Evolutionary conservation across 2,329 filamentous ascomycete species (phyloP).

Genomic region (Beauveria pseudobassiana): DNA sequence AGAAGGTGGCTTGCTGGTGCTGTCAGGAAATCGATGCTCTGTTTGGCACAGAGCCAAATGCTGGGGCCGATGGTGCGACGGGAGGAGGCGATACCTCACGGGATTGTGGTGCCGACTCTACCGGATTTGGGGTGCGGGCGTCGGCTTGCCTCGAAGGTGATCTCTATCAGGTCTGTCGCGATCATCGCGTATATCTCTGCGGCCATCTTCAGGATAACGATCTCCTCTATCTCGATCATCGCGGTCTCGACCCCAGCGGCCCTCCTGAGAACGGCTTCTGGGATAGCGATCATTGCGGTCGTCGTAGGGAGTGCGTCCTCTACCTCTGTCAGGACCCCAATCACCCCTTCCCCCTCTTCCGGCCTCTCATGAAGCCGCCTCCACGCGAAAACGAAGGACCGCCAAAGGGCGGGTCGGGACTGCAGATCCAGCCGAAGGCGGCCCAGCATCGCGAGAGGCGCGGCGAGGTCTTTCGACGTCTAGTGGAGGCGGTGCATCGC

Average conservation of each 20-base stretch:
- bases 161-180: constrained; percentile 40
- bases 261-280: constrained; percentile 59
- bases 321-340: constrained; percentile 38
- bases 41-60: constrained; percentile 48
- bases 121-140: constrained; percentile 35
- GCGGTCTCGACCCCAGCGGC: constrained; percentile 49
- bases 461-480: constrained; percentile 61
- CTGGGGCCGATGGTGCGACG: constrained; percentile 49
- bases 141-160: constrained; percentile 44
- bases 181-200: constrained; percentile 40
- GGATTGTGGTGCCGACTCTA: constrained; percentile 38
- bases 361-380: constrained; percentile 47
- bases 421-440: constrained; percentile 62
- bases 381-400: constrained; percentile 45
- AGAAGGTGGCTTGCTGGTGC: constrained; percentile 42
- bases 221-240: constrained; percentile 46
- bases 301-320: constrained; percentile 51
- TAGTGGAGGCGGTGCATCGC: constrained; percentile 52
- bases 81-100: constrained; percentile 52
- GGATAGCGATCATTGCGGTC: constrained; percentile 55
- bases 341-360: constrained; percentile 37
- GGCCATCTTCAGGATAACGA: constrained; percentile 33
- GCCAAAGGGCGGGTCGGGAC: constrained; percentile 57
- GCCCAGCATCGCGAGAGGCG: constrained; percentile 61
- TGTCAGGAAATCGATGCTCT: constrained; percentile 29